Conservation (phyloP, 2,329 filamentous ascomycete genomes). For the Sclerotinia subarctica region DNA sequence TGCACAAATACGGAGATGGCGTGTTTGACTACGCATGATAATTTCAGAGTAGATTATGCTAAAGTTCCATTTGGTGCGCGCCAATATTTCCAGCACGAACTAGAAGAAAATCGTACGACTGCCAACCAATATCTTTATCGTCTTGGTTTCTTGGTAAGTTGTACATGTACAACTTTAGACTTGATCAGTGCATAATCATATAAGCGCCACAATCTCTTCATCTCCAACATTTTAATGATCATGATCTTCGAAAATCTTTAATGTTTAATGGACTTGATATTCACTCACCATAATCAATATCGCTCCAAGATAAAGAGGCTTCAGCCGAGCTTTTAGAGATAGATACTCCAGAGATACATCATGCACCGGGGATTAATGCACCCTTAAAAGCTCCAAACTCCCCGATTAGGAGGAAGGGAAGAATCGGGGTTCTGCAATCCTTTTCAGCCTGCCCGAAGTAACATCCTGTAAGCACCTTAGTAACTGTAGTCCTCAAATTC, state of each 20-base stretch:
- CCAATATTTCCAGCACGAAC: neutral
- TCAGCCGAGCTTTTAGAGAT: neutral
- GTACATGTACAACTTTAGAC: neutral
- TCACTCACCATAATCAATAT: neutral
- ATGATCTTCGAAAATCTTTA: accelerated
- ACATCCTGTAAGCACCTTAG: neutral
- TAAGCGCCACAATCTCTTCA: neutral
- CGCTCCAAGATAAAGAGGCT: neutral
- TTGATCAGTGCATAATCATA: neutral
- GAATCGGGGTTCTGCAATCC: neutral
- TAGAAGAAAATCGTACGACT: neutral
- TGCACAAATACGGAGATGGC: neutral
- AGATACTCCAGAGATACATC: neutral
- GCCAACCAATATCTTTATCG: neutral
- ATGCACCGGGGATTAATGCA: neutral
- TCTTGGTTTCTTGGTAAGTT: neutral
- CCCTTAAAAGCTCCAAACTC: neutral
- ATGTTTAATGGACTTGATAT: neutral
- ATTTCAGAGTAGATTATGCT: neutral
- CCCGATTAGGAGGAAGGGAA: neutral
- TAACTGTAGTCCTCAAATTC: neutral
- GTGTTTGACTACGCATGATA: neutral
- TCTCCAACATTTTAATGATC: neutral
- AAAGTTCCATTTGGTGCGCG: neutral
- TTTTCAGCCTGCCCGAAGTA: neutral